Base-by-base conservation (phyloP, 805 yeast genomes). In the Diddensiella santjacobensis region DNA sequence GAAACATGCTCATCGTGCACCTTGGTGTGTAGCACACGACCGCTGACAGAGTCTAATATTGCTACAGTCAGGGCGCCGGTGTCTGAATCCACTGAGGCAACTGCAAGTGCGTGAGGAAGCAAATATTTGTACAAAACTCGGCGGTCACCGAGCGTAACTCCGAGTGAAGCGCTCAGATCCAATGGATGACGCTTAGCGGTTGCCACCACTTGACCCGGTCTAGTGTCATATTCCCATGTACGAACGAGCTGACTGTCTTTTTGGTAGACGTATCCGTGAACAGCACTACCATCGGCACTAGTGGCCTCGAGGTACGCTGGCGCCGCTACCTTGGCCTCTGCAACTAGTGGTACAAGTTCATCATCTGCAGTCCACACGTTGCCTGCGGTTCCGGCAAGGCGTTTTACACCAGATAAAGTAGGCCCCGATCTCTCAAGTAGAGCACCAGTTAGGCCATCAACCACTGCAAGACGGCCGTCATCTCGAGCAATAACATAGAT, bases 71-170 rank as follows among this genome's bases (percentile, higher is more conserved):
- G 57, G 0, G 33, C 40, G 0, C 57, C 50, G 1, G 59, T 52
- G 0, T 63, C 59, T 2, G 53, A 57, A 2, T 56, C 48, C 41
- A 71, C 60, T 19, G 64, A 56, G 0, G 82, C 67, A 18, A 81
- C 71, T 1, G 79, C 74, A 1, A 83, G 71, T 18, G 78, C 50
- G 58, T 86, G 80, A 18, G 95, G 95, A 58, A 85, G 75, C 51
- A 90, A 67, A 63, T 84, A 90, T 65, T 91, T 93, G 76, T 90
- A 88, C 35, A 88, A 67, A 1, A 87, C 91, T 1, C 82, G 72
- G 60, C 87, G 76, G 56, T 84, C 81, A 18, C 83, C 82, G 23
- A 85, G 67, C 0, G 84, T 78, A 22, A 78, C 73, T 5, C 95
- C 97, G 42, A 83, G 62, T 11, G 83, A 82, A 0, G 83, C 80